phyloP scores from a whole-genome alignment of 176 grass and related monocot species.

The Triticum urartu region DNA sequence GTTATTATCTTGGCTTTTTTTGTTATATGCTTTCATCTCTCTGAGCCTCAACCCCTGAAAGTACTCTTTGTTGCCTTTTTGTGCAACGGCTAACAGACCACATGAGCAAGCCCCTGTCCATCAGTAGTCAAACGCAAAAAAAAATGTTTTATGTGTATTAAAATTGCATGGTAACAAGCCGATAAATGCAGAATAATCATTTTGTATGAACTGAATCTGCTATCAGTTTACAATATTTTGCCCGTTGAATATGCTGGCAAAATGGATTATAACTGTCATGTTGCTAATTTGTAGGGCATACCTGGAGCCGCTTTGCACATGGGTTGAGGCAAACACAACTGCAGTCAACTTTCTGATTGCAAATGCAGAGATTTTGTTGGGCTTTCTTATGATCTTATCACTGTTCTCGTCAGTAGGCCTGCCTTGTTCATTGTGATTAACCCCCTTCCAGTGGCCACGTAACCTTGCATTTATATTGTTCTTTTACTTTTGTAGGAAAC shows the following conservation, averaged over 20 bases:
- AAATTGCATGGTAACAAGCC: slow-evolving; percentile 15
- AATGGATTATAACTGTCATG: slow-evolving; percentile 20
- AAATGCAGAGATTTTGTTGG: slow-evolving; percentile 85
- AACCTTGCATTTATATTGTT: slow-evolving; percentile 24
- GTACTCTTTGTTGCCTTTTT: background rate
- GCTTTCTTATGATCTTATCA: slow-evolving; percentile 83
- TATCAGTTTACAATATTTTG: background rate
- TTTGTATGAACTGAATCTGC: background rate
- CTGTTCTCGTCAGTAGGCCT: slow-evolving; percentile 84
- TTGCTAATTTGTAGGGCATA: slow-evolving; percentile 69
- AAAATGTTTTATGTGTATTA: background rate
- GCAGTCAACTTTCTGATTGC: slow-evolving; percentile 72
- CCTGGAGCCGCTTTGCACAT: slow-evolving; percentile 79
- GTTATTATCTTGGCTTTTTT: background rate
- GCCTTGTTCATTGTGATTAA: slow-evolving; percentile 24
- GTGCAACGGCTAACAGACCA: background rate
- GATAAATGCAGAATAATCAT: slow-evolving; percentile 1
- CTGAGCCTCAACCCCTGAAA: background rate
- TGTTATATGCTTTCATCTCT: slow-evolving; percentile 29
- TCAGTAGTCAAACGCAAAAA: background rate
- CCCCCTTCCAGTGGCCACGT: background rate
- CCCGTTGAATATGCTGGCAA: slow-evolving; percentile 20
- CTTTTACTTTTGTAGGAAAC: slow-evolving; percentile 62
- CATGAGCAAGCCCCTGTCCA: background rate
- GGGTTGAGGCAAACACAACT: slow-evolving; percentile 70